Conservation (phyloP, 2,329 filamentous ascomycete genomes). For the Ophiosphaerella korrae region DNA sequence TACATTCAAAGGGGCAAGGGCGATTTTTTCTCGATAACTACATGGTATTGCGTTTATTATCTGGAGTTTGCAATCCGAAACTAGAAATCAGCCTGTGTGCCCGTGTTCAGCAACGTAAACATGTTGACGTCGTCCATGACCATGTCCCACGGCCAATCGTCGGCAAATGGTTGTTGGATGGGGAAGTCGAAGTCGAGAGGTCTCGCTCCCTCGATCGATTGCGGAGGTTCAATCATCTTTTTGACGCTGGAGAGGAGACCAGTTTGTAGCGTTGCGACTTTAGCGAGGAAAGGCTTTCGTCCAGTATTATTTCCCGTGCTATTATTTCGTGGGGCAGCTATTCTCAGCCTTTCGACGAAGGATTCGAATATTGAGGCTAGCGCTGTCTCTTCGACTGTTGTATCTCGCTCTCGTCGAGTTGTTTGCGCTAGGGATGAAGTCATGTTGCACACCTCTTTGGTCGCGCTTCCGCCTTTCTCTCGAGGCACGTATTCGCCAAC, state of each 20-base stretch:
- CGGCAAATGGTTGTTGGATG: no score
- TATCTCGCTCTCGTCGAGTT: background rate
- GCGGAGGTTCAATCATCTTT: background rate
- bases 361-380: conserved; percentile 1
- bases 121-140: no score
- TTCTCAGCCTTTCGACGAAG: conserved; percentile 2
- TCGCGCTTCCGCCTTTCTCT: background rate
- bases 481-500: conserved; percentile 10
- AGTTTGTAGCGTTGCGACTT: background rate
- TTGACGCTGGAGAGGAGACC: background rate
- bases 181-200: no score
- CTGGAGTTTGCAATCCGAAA: no score
- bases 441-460: background rate
- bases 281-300: conserved; percentile 8
- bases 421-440: background rate
- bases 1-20: no score
- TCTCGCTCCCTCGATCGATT: no score
- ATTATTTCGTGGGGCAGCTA: background rate
- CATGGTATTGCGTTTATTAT: no score
- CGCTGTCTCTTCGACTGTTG: background rate
- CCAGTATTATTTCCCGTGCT: background rate
- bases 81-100: no score
- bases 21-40: no score
- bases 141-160: no score
- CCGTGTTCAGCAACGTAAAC: no score